phyloP scores from a whole-genome alignment of 2,329 filamentous ascomycete species.

The Stachybotrys chartarum region DNA sequence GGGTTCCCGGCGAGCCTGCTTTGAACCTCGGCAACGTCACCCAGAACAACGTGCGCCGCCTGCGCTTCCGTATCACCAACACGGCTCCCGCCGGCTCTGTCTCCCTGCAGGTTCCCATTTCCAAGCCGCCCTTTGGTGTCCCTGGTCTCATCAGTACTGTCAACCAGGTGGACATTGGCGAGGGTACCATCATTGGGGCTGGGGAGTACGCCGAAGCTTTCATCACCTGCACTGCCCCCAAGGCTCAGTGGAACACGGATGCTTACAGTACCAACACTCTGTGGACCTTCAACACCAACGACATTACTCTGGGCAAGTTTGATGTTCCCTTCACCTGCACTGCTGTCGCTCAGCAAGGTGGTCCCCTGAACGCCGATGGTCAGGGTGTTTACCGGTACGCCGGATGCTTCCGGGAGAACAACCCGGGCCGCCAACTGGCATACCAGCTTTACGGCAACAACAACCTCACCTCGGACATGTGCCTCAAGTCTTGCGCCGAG shows the following conservation, averaged over 20 bases:
- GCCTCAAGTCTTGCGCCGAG: background rate
- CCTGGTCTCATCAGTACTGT: slow-evolving; percentile 1
- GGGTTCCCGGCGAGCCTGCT: background rate
- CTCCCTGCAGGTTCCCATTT: background rate
- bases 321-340: slow-evolving; percentile 1
- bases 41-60: background rate
- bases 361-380: background rate
- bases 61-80: slow-evolving; percentile 1
- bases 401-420: slow-evolving; percentile 1
- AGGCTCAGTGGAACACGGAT: slow-evolving; percentile 1
- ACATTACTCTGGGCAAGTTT: background rate
- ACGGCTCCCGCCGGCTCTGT: background rate
- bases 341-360: background rate
- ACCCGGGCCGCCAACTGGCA: background rate
- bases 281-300: slow-evolving; percentile 1
- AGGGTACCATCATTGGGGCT: background rate
- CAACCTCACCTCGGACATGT: background rate
- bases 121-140: slow-evolving; percentile 1
- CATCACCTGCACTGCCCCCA: slow-evolving; percentile 1
- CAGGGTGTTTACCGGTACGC: background rate
- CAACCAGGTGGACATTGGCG: slow-evolving; percentile 1
- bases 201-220: background rate
- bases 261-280: background rate
- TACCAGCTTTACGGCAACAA: background rate
- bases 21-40: background rate